A percentile compares a stretch with the other conserved stretches of the same genome.
Evolutionary conservation across 768 basidiomycete species (phyloP).

Genomic region (Mycena belliarum): DNA sequence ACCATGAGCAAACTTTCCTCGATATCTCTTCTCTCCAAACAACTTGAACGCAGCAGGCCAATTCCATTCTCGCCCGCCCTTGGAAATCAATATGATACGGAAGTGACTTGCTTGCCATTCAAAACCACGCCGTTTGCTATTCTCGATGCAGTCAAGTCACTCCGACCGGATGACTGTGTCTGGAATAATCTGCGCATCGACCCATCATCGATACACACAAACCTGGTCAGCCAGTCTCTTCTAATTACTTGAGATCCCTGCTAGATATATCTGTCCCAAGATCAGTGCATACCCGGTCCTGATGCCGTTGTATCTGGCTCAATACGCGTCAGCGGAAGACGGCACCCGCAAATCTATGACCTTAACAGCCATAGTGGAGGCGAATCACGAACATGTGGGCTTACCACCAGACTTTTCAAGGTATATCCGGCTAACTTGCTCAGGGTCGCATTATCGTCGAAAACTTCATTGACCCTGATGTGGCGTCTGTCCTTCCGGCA

Average conservation of each 20-base stretch:
- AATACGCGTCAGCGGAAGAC: too few relatives aligned
- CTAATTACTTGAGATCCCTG: slow-evolving; percentile 3
- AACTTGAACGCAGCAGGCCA: slow-evolving; percentile 27
- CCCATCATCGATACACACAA: slow-evolving; percentile 44
- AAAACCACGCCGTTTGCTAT: slow-evolving; percentile 53
- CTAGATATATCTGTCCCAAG: slow-evolving; percentile 29
- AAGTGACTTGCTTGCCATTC: slow-evolving; percentile 60
- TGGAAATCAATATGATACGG: slow-evolving; percentile 45
- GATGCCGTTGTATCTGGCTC: slow-evolving; percentile 62
- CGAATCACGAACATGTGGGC: slow-evolving; percentile 30
- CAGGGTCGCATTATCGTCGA: slow-evolving; percentile 17
- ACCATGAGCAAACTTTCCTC: slow-evolving; percentile 47
- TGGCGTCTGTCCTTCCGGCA: too few relatives aligned
- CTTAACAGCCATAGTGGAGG: slow-evolving; percentile 36
- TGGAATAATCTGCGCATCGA: slow-evolving; percentile 40
- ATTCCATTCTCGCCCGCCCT: slow-evolving; percentile 52
- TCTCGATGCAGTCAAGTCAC: slow-evolving; percentile 36
- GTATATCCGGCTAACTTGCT: not conserved
- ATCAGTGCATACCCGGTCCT: slow-evolving; percentile 63
- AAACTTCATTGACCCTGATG: not conserved
- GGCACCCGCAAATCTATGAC: too few relatives aligned
- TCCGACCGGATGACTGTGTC: slow-evolving; percentile 36
- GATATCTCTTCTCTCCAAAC: slow-evolving; percentile 37
- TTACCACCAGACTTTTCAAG: not conserved
- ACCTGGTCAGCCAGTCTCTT: slow-evolving; percentile 38